phyloP scores from a whole-genome alignment of 257 asterid genomes.

The Fraxinus pennsylvanica region DNA sequence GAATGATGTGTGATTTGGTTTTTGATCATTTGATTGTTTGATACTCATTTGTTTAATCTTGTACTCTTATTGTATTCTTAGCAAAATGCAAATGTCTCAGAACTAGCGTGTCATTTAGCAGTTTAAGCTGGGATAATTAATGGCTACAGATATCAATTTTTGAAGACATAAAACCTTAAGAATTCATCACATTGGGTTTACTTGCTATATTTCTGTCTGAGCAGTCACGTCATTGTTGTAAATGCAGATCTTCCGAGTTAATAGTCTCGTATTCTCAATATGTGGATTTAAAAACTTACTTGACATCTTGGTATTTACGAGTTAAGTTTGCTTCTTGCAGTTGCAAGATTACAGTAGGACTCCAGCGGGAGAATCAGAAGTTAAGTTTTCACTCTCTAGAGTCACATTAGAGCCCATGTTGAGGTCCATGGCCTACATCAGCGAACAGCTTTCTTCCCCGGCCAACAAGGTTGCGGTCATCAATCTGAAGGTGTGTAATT shows the following conservation, averaged over 20 bases:
- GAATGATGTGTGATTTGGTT: not conserved
- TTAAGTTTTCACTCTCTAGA: constrained; percentile 72
- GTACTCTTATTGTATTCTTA: not conserved
- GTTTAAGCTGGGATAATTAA: not conserved
- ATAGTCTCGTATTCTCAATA: not conserved
- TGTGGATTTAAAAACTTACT: not conserved
- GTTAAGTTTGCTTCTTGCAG: constrained; percentile 37
- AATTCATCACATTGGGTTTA: not conserved
- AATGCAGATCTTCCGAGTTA: not conserved
- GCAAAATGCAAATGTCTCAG: not conserved
- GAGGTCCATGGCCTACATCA: constrained; percentile 88
- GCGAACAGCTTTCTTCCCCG: constrained; percentile 78
- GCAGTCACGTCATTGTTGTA: not conserved
- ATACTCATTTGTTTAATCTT: constrained; percentile 1
- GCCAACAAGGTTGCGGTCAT: constrained; percentile 83
- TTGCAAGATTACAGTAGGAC: constrained; percentile 71
- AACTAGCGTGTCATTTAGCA: not conserved
- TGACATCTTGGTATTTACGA: not conserved
- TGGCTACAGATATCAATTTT: not conserved
- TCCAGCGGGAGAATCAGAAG: constrained; percentile 71
- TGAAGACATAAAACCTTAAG: not conserved
- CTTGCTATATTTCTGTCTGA: not conserved
- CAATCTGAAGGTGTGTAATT: constrained; percentile 71
- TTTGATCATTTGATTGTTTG: constrained; percentile 9
- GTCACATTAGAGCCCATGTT: constrained; percentile 82